Base-by-base conservation (phyloP, 2,329 filamentous ascomycete genomes). In the Myriosclerotinia duriaeana region DNA sequence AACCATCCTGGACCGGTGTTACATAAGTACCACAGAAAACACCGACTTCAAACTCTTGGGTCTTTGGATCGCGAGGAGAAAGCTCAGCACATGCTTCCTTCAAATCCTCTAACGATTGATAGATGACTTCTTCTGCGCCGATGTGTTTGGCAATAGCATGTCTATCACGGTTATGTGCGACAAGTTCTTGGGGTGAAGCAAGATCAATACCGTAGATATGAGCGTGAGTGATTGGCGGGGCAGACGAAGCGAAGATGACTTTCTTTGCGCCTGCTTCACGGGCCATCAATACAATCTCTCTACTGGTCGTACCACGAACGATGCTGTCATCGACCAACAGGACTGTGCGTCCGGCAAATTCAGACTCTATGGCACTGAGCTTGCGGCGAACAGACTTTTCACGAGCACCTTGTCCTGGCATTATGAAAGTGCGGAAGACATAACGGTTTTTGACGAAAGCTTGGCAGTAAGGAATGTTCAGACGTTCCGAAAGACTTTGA, bases 381-480 rank as follows among this genome's bases (percentile, higher is more conserved):
- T 98, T 98, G 59, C 93, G 87, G 5, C 94, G 89, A 12, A 98
- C 92, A 71, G 92, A 90, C 79, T 94, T 94, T 74, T 95, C 87
- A 5, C 93, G 85, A 22, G 88, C 85, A 72, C 87, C 87, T 77
- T 97, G 93, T 38, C 89, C 90, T 1, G 93, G 89, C 88, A 91
- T 90, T 76, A 93, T 94, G 77, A 94, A 95, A 0, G 92, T 96
- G 60, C 92, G 86, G 83, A 92, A 93, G 68, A 96, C 89, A 77
- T 96, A 96, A 63, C 91, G 85, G 78, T 96, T 96, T 83, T 95
- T 96, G 70, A 96, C 88, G 73, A 96, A 94, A 2, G 88, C 93
- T 75, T 91, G 90, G 67, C 85, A 89, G 74, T 90, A 92, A 1
- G 90, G 90, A 76, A 92, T 93, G 71, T 87, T 84, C 22, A 97